These are phyloP conservation scores for Coemansia sp. DNA, from an alignment of 192 early-diverging fungal species.

Conservation along the genomic window DNA sequence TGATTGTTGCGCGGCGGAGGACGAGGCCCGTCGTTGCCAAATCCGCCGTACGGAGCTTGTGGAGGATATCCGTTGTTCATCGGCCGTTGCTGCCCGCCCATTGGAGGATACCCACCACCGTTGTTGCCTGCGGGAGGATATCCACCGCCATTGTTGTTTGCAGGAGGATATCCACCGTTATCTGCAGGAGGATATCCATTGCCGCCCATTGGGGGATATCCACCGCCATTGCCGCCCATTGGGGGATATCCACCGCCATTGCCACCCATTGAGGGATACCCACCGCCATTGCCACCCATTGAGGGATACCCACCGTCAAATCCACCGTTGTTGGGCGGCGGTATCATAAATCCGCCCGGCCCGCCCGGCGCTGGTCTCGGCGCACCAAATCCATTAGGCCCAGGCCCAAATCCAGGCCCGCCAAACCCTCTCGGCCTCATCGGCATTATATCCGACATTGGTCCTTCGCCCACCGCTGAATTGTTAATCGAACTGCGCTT, in stretches of 20 bases:
- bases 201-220: not conserved
- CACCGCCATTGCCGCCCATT: conserved; percentile 5
- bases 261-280: not conserved
- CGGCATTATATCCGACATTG: conserved; percentile 26
- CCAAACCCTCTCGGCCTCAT: conserved; percentile 10
- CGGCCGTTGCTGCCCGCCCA: not conserved
- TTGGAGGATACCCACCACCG: not conserved
- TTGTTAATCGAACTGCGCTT: conserved; percentile 11
- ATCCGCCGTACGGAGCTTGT: not conserved
- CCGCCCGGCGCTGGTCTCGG: not conserved
- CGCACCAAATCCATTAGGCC: not conserved
- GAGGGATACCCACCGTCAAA: not conserved
- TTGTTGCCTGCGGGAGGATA: conserved; percentile 13
- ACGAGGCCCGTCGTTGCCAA: conserved; percentile 5
- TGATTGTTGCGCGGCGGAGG: conserved; percentile 6
- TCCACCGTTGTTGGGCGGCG: conserved; percentile 5
- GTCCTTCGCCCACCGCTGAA: conserved; percentile 31
- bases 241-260: conserved; percentile 17
- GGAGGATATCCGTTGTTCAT: not conserved
- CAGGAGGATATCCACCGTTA: not conserved
- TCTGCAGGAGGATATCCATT: conserved; percentile 1
- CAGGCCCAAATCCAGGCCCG: conserved; percentile 1
- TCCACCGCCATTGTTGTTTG: not conserved
- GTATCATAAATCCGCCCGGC: conserved; percentile 19
- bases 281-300: conserved; percentile 1